Conservation (phyloP, 805 yeast genomes). For the Zygoascus tannicola region DNA sequence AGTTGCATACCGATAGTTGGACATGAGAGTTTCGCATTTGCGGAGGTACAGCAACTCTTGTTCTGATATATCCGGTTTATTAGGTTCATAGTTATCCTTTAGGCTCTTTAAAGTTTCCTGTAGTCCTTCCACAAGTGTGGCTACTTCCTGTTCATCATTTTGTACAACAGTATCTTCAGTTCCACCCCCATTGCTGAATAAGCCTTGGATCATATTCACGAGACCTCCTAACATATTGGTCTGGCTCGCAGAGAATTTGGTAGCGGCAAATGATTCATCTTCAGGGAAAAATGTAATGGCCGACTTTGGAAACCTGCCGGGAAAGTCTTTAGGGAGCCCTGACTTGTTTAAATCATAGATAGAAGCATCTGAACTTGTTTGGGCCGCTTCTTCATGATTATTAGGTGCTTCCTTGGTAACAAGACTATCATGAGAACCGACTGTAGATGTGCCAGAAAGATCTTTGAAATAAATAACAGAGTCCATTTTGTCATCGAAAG, state of each 20-base stretch:
- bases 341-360: conserved; percentile 4
- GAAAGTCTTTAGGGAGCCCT: conserved; percentile 16
- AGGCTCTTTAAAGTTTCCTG: not conserved
- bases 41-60: not conserved
- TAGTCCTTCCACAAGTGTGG: not conserved
- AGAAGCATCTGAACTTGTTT: not conserved
- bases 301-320: conserved; percentile 19
- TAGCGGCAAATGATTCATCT: conserved; percentile 3
- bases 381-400: not conserved
- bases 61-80: not conserved
- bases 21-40: not conserved
- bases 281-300: conserved; percentile 1
- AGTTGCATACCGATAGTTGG: conserved; percentile 3
- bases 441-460: not conserved
- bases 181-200: not conserved
- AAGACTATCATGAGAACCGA: not conserved
- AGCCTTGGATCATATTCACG: not conserved
- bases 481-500: not conserved
- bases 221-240: not conserved
- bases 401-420: not conserved
- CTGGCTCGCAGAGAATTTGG: not conserved
- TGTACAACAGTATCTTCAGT: not conserved
- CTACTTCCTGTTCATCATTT: not conserved
- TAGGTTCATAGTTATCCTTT: not conserved
- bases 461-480: not conserved